These are phyloP conservation scores for Nakazawaea anatomiae DNA, from an alignment of 805 yeast genomes.

Conservation along the genomic window DNA sequence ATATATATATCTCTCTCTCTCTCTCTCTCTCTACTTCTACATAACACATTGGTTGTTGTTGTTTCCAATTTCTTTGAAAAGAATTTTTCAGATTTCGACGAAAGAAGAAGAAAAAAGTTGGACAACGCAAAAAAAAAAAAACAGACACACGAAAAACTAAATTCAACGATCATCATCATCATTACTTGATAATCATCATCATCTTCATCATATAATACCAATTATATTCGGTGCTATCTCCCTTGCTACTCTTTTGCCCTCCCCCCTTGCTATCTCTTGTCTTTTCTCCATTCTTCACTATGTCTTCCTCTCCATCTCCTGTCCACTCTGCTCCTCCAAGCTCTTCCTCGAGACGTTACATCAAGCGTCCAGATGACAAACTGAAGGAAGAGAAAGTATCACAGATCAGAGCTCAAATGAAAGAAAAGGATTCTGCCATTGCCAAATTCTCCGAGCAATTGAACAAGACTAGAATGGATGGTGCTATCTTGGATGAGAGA, in stretches of 20 bases:
- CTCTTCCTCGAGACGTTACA: constrained; percentile 38
- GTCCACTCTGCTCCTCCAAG: constrained; percentile 1
- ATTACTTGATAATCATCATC: not conserved
- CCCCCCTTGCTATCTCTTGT: not conserved
- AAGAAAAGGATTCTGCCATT: constrained; percentile 52
- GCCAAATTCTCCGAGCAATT: constrained; percentile 49
- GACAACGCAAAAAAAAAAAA: not conserved
- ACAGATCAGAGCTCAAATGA: constrained; percentile 53
- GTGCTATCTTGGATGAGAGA: constrained; percentile 46
- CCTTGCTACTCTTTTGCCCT: too few relatives aligned
- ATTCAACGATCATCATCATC: too few relatives aligned
- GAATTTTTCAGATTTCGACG: not conserved
- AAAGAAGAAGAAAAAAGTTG: not conserved
- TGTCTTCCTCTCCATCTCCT: constrained; percentile 6
- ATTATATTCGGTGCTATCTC: too few relatives aligned
- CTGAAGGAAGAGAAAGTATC: constrained; percentile 55
- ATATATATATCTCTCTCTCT: too few relatives aligned
- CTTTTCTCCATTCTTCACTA: not conserved
- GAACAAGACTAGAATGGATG: constrained; percentile 45
- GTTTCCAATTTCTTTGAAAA: not conserved
- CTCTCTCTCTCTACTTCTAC: too few relatives aligned
- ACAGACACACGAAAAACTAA: too few relatives aligned
- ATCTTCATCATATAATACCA: not conserved
- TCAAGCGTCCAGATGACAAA: constrained; percentile 71
- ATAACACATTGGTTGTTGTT: too few relatives aligned